These are phyloP conservation scores for Neofusicoccum ribis DNA, from an alignment of 2,329 filamentous ascomycete genomes.

Conservation along the genomic window DNA sequence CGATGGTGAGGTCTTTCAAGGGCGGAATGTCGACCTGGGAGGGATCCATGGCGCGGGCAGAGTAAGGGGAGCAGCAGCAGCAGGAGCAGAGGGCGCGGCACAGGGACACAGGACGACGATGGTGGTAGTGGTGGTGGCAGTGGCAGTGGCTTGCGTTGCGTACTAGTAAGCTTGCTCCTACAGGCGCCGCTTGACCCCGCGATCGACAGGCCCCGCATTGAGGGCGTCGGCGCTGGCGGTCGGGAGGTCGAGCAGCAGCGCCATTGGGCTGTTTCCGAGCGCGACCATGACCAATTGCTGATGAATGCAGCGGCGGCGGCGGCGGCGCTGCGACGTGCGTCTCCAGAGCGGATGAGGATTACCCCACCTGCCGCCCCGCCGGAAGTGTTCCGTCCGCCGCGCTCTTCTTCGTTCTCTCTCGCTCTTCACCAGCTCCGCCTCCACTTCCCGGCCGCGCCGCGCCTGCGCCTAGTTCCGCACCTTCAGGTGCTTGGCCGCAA, in stretches of 20 bases:
- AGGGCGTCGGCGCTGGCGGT: slow-evolving; percentile 1
- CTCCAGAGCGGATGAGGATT: too few relatives aligned
- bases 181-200: slow-evolving; percentile 16
- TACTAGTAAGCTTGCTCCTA: neutral
- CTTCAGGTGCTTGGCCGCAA: slow-evolving; percentile 37
- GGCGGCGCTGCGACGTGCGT: too few relatives aligned
- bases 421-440: neutral
- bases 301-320: neutral
- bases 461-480: neutral
- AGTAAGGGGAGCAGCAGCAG: neutral
- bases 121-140: too few relatives aligned
- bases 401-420: too few relatives aligned
- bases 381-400: slow-evolving; percentile 8
- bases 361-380: slow-evolving; percentile 4
- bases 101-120: too few relatives aligned
- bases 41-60: slow-evolving; percentile 41
- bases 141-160: too few relatives aligned
- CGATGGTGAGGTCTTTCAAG: slow-evolving; percentile 71
- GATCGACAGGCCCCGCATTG: slow-evolving; percentile 14
- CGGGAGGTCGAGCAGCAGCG: neutral
- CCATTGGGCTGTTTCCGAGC: neutral
- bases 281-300: slow-evolving; percentile 9
- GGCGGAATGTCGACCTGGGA: slow-evolving; percentile 49
- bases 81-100: too few relatives aligned
- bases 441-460: neutral